These are phyloP conservation scores for Carex myosuroides DNA, from an alignment of 176 grass and related monocot genomes.

Conservation along the genomic window DNA sequence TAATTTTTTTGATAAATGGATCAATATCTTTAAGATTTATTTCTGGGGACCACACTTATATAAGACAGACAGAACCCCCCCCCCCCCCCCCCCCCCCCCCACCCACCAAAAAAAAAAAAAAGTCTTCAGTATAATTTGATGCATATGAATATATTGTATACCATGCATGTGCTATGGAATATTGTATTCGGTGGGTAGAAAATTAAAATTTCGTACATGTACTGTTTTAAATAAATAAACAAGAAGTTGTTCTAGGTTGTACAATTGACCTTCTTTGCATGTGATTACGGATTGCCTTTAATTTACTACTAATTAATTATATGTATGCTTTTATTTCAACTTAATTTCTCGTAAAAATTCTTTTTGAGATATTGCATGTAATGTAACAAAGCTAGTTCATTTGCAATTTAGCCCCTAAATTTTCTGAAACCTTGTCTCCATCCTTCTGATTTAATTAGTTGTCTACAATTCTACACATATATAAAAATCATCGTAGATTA, in stretches of 20 bases:
- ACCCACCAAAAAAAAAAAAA: too few relatives aligned
- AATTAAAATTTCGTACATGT: not conserved
- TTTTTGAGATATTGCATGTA: not conserved
- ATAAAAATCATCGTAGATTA: not conserved
- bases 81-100: too few relatives aligned
- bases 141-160: conserved; percentile 11
- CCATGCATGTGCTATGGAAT: conserved; percentile 14
- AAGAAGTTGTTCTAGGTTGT: not conserved
- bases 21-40: not conserved
- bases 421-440: not conserved
- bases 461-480: not conserved
- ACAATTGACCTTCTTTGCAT: conserved; percentile 19
- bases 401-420: conserved; percentile 1
- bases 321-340: not conserved
- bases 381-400: not conserved
- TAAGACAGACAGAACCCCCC: too few relatives aligned
- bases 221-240: not conserved
- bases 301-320: not conserved
- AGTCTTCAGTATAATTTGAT: too few relatives aligned
- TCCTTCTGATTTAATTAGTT: not conserved
- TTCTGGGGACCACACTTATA: not conserved
- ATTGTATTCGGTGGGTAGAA: conserved; percentile 10
- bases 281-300: conserved; percentile 10
- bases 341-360: not conserved
- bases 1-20: not conserved